phyloP scores from a whole-genome alignment of 371 early-diverging fungal genomes.

The Mucor sp. region DNA sequence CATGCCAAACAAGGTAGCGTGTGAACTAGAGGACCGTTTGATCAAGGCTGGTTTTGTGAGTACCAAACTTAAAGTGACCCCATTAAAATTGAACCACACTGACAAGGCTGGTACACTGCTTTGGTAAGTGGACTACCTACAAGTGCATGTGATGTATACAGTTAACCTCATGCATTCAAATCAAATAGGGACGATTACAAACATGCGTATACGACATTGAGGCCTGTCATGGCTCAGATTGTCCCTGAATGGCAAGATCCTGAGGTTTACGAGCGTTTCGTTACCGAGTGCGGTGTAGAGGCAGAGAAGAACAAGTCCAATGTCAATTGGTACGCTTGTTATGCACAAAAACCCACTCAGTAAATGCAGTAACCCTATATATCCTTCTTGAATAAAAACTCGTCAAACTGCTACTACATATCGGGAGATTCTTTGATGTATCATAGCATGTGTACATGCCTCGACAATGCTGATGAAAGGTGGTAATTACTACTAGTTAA shows the following conservation, averaged over 20 bases:
- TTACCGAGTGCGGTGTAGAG: slow-evolving; percentile 8
- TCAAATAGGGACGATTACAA: slow-evolving; percentile 26
- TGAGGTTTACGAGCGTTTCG: not conserved
- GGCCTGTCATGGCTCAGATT: slow-evolving; percentile 13
- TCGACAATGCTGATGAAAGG: not conserved
- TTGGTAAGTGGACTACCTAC: slow-evolving; percentile 3
- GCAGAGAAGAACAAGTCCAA: not conserved
- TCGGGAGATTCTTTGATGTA: no score
- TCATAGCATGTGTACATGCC: not conserved
- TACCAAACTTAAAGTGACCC: not conserved
- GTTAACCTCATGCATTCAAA: not conserved
- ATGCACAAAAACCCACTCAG: slow-evolving; percentile 16
- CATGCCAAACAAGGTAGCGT: slow-evolving; percentile 11
- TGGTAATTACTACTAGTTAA: no score
- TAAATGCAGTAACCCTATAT: not conserved
- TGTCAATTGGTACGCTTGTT: slow-evolving; percentile 7
- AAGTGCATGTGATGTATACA: not conserved
- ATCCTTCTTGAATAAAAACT: not conserved
- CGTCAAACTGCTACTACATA: no score
- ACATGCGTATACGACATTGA: slow-evolving; percentile 16
- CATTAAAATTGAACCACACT: slow-evolving; percentile 16
- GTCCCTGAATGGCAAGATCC: slow-evolving; percentile 19
- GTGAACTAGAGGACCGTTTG: slow-evolving; percentile 13
- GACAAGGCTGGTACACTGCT: slow-evolving; percentile 18
- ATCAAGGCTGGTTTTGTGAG: slow-evolving; percentile 12